Evolutionary conservation across 495 filamentous ascomycete genomes (phyloP).

Genomic region (Talaromyces adpressus): DNA sequence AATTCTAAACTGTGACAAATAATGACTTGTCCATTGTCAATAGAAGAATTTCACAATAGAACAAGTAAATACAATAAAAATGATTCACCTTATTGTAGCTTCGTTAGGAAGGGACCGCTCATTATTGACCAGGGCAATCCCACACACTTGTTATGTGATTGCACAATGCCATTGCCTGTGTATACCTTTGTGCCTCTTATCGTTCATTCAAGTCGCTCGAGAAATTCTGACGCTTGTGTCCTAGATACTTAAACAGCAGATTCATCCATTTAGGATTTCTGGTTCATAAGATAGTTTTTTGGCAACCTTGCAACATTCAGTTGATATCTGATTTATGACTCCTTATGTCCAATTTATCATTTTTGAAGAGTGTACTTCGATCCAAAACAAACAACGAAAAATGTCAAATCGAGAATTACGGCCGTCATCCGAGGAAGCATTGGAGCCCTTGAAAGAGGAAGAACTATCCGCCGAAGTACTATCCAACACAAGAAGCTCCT

Average conservation of each 20-base stretch:
- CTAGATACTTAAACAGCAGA: background rate
- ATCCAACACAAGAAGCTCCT: background rate
- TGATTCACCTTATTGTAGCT: background rate
- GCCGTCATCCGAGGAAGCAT: background rate
- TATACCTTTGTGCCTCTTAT: background rate
- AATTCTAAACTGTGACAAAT: background rate
- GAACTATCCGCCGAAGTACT: background rate
- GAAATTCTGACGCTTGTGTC: background rate
- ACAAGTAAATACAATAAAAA: background rate
- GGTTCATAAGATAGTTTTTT: background rate
- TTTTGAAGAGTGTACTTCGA: background rate
- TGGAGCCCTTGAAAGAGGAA: background rate
- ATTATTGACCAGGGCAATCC: background rate
- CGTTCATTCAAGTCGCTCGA: background rate
- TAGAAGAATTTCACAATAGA: background rate
- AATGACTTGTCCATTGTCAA: background rate
- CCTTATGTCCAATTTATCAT: background rate
- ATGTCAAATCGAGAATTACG: background rate
- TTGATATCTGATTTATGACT: background rate
- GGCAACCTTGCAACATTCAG: background rate
- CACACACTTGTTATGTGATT: background rate
- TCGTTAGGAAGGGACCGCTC: background rate
- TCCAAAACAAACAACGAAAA: background rate
- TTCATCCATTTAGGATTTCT: background rate
- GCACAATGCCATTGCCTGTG: background rate